A percentile compares a stretch with the other conserved stretches of the same genome.
Evolutionary conservation across 805 yeast genomes (phyloP).

Genomic region (Nakazawaea holstii): DNA sequence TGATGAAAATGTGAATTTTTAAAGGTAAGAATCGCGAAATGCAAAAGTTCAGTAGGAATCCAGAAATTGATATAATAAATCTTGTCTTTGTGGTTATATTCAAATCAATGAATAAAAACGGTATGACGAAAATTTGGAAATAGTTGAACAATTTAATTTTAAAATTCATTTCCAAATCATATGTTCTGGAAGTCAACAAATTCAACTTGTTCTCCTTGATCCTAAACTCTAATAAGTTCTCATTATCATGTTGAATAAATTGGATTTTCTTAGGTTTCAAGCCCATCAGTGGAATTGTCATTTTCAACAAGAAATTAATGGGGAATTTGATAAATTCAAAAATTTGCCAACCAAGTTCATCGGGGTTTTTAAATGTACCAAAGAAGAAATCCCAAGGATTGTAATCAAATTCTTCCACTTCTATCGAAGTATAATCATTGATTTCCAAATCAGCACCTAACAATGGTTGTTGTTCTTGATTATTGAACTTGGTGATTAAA

Average conservation of each 20-base stretch:
- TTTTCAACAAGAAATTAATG: slow-evolving; percentile 1
- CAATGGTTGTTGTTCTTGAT: background rate
- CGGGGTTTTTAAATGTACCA: background rate
- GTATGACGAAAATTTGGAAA: slow-evolving; percentile 3
- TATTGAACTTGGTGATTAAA: background rate
- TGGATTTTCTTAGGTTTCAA: background rate
- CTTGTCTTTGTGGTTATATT: background rate
- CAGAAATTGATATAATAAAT: background rate
- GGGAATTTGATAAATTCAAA: slow-evolving; percentile 2
- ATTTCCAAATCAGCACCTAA: background rate
- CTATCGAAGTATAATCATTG: background rate
- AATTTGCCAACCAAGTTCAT: background rate
- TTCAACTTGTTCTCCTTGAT: background rate
- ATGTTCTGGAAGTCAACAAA: background rate
- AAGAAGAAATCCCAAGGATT: background rate
- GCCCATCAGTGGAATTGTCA: slow-evolving; percentile 5
- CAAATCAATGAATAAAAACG: background rate
- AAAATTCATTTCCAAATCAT: background rate
- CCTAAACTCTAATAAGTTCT: background rate
- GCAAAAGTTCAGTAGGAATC: background rate
- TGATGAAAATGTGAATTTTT: slow-evolving; percentile 1
- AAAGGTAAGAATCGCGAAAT: background rate
- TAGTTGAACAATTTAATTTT: background rate
- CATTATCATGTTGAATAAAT: background rate
- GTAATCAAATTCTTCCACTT: background rate